phyloP scores from a whole-genome alignment of 768 basidiomycete genomes.

The Serendipita vermifera region DNA sequence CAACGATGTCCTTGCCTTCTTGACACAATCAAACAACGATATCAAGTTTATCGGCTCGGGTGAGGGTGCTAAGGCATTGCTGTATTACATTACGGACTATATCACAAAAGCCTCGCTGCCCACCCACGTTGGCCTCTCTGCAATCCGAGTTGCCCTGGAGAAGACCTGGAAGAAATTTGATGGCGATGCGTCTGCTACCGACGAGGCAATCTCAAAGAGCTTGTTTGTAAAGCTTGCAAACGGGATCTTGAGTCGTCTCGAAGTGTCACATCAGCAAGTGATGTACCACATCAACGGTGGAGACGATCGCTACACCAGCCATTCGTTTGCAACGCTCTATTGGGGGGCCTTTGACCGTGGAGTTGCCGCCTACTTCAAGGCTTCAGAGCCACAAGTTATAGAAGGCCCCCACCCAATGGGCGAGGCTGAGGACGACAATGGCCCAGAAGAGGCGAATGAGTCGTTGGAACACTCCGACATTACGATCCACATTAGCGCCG shows the following conservation, averaged over 20 bases:
- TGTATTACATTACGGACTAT: slow-evolving; percentile 39
- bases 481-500: background rate
- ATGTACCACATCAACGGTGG: slow-evolving; percentile 25
- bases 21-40: slow-evolving; percentile 34
- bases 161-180: slow-evolving; percentile 24
- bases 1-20: slow-evolving; percentile 28
- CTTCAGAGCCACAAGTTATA: slow-evolving; percentile 17
- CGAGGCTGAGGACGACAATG: background rate
- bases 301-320: slow-evolving; percentile 29
- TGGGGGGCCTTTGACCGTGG: slow-evolving; percentile 26
- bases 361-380: slow-evolving; percentile 18
- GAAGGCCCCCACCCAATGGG: background rate
- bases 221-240: slow-evolving; percentile 29
- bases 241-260: slow-evolving; percentile 28
- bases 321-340: slow-evolving; percentile 25
- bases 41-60: slow-evolving; percentile 36
- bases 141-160: slow-evolving; percentile 28
- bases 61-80: slow-evolving; percentile 27
- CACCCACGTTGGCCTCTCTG: slow-evolving; percentile 23
- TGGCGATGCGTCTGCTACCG: slow-evolving; percentile 16
- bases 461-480: background rate
- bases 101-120: slow-evolving; percentile 34
- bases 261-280: slow-evolving; percentile 30
- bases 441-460: background rate
- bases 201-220: slow-evolving; percentile 20